Base-by-base conservation (phyloP, 176 grass and related monocot species). In the Guadua angustifolia region DNA sequence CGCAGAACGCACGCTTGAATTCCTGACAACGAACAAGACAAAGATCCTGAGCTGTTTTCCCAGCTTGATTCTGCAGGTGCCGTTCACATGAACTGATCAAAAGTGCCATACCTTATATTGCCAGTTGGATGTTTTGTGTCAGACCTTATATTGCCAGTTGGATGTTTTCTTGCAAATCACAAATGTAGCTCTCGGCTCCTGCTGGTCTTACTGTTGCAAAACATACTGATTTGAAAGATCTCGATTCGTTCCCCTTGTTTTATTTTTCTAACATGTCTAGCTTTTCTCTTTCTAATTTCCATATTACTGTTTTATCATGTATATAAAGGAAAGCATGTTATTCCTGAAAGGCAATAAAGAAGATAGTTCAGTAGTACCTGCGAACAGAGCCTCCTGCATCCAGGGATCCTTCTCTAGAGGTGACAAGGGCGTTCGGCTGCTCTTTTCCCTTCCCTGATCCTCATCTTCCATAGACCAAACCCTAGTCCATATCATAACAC, bases 61-160 rank as follows among this genome's bases (percentile, higher is more conserved):
- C 36, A 77, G 75, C 35, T 89, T 97, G 74, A 81, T 97, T 78
- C 89, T 89, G 25, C 91, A 93, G 91, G 87, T 93, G 71, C 66
- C 5, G 42, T 75, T 21, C 55, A 5, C 11, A 44, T 71, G 7
- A 52, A 66, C 33, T n/a, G 35, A 60, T 60, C n/a, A 24, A n/a
- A 24, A n/a, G n/a, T n/a, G n/a, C n/a, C n/a, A n/a, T n/a, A n/a
- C n/a, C n/a, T n/a, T n/a, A n/a, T n/a, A n/a, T n/a, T n/a, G n/a
- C n/a, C n/a, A n/a, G n/a, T n/a, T n/a, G n/a, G n/a, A n/a, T n/a
- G n/a, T n/a, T n/a, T n/a, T n/a, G 5, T 24, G 22, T 9, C 53
- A 52, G 18, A 52, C 16, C 50, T 52, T 52, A 18, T 52, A 52
- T 52, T 52, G 50, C 50, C 6, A 35, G 5, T 19, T 73, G 46